Evolutionary conservation across 495 filamentous ascomycete species (phyloP), one percentile per base, ranked within the genome.

Genomic region (Coniosporium apollinis): DNA sequence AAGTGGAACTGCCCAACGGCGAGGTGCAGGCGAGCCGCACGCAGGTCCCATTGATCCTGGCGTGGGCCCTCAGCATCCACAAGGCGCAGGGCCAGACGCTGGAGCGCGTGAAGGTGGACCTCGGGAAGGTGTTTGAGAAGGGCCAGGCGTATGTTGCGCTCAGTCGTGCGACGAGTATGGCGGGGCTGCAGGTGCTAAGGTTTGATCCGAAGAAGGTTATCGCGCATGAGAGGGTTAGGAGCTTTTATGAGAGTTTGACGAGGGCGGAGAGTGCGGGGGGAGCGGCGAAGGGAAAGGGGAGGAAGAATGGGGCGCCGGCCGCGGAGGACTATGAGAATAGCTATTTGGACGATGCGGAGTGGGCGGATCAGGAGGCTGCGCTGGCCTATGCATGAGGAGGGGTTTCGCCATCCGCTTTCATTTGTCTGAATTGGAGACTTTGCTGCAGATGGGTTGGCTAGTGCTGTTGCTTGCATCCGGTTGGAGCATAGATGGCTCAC

Each of bases 41-140:
- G 5, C 81, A 87, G 50, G 46, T 87, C 42, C 81, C 89, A 2
- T 65, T 97, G 21, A 96, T 96, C 34, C 66, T 97, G 8, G 89
- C 89, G 1, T 96, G 89, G 89, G 91, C 89, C 10, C 59, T 97
- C 11, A 92, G 82, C 2, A 96, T 97, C 42, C 89, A 97, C 62
- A 97, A 97, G 59, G 89, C 91, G 6, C 89, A 97, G 51, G 89
- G 89, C 0, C 91, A 96, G 51, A 96, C 89, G 10, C 62, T 97
- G 29, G 85, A 94, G 49, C 68, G 89, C 11, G 91, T 96, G 31
- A 93, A 92, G 53, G 86, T 97, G 4, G 84, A 96, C 47, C 65
- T 97, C 0, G 82, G 83, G 11, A 76, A 66, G 44, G 82, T 89
- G 6, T 97, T 97, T 47, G 89, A 96, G 54, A 94, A 93, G 54